Conservation (phyloP, 768 basidiomycete species). For the Daedaleopsis nitida region DNA sequence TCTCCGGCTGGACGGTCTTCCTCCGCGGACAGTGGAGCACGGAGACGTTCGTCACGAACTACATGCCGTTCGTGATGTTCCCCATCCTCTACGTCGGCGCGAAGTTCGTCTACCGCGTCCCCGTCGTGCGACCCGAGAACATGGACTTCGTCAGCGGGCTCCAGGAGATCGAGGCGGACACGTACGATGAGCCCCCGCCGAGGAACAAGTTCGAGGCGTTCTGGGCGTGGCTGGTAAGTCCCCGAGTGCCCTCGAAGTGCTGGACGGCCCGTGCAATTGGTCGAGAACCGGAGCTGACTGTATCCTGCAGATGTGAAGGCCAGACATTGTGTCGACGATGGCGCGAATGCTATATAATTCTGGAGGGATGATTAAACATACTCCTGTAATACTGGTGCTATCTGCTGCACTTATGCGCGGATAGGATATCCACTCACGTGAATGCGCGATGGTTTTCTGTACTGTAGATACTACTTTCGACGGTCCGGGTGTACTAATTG, state of each 20-base stretch:
- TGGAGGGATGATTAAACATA: too few species aligned
- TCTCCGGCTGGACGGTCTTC: conserved; percentile 56
- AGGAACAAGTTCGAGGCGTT: conserved; percentile 66
- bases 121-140: conserved; percentile 51
- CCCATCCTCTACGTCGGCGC: conserved; percentile 70
- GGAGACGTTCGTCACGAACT: conserved; percentile 81
- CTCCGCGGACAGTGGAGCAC: conserved; percentile 52
- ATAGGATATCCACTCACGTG: background rate
- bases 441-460: background rate
- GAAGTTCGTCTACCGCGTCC: conserved; percentile 53
- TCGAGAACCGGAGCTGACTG: background rate
- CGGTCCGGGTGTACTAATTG: too few species aligned
- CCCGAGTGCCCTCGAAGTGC: background rate
- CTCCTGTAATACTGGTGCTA: too few species aligned
- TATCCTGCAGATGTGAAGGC: conserved; percentile 17
- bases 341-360: too few species aligned
- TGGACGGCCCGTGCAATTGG: too few species aligned
- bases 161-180: conserved; percentile 35
- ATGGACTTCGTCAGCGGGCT: conserved; percentile 84
- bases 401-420: background rate
- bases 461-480: too few species aligned
- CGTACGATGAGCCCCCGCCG: conserved; percentile 70
- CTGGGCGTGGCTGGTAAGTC: conserved; percentile 79
- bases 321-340: background rate
- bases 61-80: conserved; percentile 69